These are phyloP conservation scores for Ziziphus jujuba DNA, from an alignment of 306 rosid genomes.

Conservation along the genomic window DNA sequence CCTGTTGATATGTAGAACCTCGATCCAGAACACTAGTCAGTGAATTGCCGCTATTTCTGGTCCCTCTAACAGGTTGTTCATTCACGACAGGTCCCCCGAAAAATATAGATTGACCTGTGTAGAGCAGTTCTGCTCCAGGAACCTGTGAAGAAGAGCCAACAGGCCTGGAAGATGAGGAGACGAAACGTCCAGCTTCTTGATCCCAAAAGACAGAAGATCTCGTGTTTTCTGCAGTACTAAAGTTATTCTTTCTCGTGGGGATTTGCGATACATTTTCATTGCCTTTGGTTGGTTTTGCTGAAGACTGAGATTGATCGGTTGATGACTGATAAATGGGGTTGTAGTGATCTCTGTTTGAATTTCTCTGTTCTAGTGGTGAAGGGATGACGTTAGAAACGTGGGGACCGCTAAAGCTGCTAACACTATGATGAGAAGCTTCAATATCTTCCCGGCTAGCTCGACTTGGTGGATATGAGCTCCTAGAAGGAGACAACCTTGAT, in stretches of 20 bases:
- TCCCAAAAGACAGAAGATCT: constrained; percentile 72
- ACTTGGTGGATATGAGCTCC: constrained; percentile 72
- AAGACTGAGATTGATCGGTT: constrained; percentile 44
- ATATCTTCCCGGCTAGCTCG: constrained; percentile 69
- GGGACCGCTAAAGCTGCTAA: constrained; percentile 73
- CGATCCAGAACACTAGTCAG: constrained; percentile 37
- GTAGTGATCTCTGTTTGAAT: constrained; percentile 49
- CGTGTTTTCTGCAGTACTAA: constrained; percentile 35
- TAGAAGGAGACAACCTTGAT: constrained; percentile 59
- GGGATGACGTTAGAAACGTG: constrained; percentile 54
- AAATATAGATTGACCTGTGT: constrained; percentile 72
- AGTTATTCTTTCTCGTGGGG: constrained; percentile 40
- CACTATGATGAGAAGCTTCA: constrained; percentile 52
- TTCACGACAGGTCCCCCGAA: constrained; percentile 70
- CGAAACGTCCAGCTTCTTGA: constrained; percentile 79
- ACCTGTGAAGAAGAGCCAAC: constrained; percentile 42
- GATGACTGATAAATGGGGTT: constrained; percentile 68
- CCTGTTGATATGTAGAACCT: constrained; percentile 53
- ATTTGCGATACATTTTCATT: constrained; percentile 29
- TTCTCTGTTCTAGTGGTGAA: constrained; percentile 44
- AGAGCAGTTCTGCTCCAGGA: constrained; percentile 58
- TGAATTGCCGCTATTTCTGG: constrained; percentile 42
- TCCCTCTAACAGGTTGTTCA: constrained; percentile 45
- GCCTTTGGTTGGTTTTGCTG: constrained; percentile 47
- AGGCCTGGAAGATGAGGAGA: constrained; percentile 54